phyloP scores from a whole-genome alignment of 1,139 yeast genomes.

The Yamadazyma spencermartinsiae region DNA sequence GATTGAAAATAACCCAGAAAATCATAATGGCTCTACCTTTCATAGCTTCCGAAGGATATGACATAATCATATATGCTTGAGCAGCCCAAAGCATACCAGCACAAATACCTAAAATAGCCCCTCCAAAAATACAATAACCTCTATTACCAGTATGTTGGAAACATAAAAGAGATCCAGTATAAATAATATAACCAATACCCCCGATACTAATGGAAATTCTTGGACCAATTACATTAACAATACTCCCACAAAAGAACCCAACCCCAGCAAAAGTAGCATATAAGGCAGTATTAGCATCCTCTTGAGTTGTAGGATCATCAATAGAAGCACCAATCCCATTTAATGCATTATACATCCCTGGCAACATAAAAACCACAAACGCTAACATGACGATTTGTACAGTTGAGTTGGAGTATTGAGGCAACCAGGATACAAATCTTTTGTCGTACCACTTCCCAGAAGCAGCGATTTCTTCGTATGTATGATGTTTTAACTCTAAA shows the following conservation, averaged over 20 bases:
- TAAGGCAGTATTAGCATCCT: constrained; percentile 55
- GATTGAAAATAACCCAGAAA: constrained; percentile 64
- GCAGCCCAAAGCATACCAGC: constrained; percentile 63
- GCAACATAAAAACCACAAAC: constrained; percentile 53
- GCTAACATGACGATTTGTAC: constrained; percentile 47
- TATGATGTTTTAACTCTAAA: constrained; percentile 27
- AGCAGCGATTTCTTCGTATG: constrained; percentile 29
- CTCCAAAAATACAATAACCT: constrained; percentile 58
- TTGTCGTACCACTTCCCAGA: constrained; percentile 46
- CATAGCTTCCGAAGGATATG: constrained; percentile 55
- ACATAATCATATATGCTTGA: constrained; percentile 58
- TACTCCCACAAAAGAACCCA: constrained; percentile 63
- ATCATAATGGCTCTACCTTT: constrained; percentile 57
- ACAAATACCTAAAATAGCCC: constrained; percentile 58
- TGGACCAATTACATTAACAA: constrained; percentile 55
- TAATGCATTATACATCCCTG: constrained; percentile 61
- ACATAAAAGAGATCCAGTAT: constrained; percentile 55
- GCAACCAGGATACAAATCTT: constrained; percentile 24
- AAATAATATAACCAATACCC: constrained; percentile 57
- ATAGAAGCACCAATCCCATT: constrained; percentile 53
- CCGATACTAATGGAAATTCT: constrained; percentile 51
- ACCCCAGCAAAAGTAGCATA: constrained; percentile 57
- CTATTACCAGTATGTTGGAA: constrained; percentile 47
- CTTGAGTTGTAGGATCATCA: constrained; percentile 41
- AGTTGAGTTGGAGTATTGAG: constrained; percentile 46